phyloP scores from a whole-genome alignment of 2,329 filamentous ascomycete species.

The Fusarium falciforme region DNA sequence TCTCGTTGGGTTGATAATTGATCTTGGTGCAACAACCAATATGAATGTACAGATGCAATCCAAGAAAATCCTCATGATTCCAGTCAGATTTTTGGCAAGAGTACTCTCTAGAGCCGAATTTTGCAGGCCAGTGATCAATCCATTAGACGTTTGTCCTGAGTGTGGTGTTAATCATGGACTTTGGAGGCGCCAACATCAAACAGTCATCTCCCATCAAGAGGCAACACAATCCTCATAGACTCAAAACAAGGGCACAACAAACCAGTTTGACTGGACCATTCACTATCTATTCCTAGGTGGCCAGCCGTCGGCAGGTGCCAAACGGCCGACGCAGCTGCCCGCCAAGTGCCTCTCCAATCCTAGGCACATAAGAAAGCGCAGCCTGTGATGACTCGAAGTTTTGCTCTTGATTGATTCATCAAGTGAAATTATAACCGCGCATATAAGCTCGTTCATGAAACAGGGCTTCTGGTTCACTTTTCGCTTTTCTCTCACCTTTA shows the following conservation, averaged over 20 bases:
- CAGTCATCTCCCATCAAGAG: not conserved
- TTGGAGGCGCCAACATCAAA: not conserved
- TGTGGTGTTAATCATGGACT: not conserved
- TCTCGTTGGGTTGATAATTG: not conserved
- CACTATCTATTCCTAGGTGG: not conserved
- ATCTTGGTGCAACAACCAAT: not conserved
- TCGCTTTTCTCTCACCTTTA: not conserved
- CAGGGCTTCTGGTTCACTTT: too few relatives aligned
- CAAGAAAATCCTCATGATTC: not conserved
- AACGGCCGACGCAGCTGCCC: slow-evolving; percentile 24
- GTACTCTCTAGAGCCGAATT: not conserved
- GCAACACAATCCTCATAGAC: not conserved
- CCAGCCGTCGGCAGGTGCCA: slow-evolving; percentile 22
- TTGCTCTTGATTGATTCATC: not conserved
- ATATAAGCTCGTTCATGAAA: not conserved
- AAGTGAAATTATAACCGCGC: not conserved
- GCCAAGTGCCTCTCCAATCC: not conserved
- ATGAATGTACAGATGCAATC: not conserved
- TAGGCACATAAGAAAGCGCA: not conserved
- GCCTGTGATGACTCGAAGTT: not conserved
- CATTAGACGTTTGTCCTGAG: not conserved
- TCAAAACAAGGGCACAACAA: not conserved
- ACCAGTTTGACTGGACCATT: not conserved
- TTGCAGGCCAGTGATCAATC: not conserved
- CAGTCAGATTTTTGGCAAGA: not conserved